Evolutionary conservation across 495 filamentous ascomycete species (phyloP).

Genomic region (Jackrogersella multiformis): DNA sequence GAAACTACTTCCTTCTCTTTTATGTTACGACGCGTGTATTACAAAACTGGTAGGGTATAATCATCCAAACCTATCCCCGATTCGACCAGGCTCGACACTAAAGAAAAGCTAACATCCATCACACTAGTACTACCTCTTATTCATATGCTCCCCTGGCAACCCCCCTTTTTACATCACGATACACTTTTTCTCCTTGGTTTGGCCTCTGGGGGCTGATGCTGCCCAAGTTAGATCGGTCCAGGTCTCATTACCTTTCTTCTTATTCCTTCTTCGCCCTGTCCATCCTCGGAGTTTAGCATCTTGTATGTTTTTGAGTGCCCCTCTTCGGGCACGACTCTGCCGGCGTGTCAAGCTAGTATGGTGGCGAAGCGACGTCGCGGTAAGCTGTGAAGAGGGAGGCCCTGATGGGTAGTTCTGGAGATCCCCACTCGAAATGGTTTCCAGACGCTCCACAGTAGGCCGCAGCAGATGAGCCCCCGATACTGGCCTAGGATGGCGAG

Average conservation of each 20-base stretch:
- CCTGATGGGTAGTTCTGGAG: constrained; percentile 17
- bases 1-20: background rate
- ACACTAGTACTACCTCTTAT: background rate
- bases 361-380: constrained; percentile 45
- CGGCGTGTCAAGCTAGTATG: constrained; percentile 51
- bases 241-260: constrained; percentile 49
- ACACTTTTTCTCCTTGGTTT: constrained; percentile 58
- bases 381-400: constrained; percentile 42
- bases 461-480: constrained; percentile 52
- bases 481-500: constrained; percentile 53
- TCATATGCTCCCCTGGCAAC: background rate
- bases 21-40: background rate
- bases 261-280: constrained; percentile 55
- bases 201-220: constrained; percentile 15
- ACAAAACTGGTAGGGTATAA: background rate
- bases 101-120: background rate
- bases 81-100: too few species aligned
- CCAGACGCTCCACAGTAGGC: constrained; percentile 57
- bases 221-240: constrained; percentile 61
- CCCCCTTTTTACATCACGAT: constrained; percentile 59
- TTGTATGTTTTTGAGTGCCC: constrained; percentile 63
- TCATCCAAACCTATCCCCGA: background rate
- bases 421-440: constrained; percentile 57
- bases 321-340: constrained; percentile 61
- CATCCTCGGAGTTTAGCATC: constrained; percentile 65